These are phyloP conservation scores for Carex scoparia DNA, from an alignment of 176 grass and related monocot genomes.

Conservation along the genomic window DNA sequence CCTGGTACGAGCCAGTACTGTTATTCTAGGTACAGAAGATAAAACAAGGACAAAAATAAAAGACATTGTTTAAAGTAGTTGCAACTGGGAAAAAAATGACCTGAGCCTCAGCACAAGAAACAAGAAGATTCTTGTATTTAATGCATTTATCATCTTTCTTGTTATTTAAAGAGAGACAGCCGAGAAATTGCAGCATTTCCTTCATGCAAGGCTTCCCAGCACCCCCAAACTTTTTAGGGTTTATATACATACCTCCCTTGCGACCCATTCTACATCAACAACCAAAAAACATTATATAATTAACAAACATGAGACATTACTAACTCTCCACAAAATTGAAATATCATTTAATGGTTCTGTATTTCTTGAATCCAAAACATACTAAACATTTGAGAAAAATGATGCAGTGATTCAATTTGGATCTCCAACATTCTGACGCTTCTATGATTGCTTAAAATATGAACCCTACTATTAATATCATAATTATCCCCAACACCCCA, in stretches of 20 bases:
- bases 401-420: neutral
- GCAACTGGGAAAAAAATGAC: slow-evolving; percentile 17
- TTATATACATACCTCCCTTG: slow-evolving; percentile 86
- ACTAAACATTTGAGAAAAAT: neutral
- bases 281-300: neutral
- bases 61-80: slow-evolving; percentile 9
- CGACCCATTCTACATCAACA: slow-evolving; percentile 55
- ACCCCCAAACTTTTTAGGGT: slow-evolving; percentile 71
- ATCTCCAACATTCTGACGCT: neutral
- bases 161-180: slow-evolving; percentile 84
- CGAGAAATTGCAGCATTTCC: slow-evolving; percentile 81
- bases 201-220: slow-evolving; percentile 57
- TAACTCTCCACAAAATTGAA: neutral
- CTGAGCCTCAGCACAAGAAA: slow-evolving; percentile 53
- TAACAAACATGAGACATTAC: neutral
- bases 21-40: neutral
- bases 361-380: neutral
- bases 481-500: neutral
- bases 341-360: neutral
- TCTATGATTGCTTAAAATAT: neutral
- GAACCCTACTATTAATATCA: neutral
- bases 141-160: slow-evolving; percentile 68
- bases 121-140: slow-evolving; percentile 61
- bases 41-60: neutral
- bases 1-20: neutral